Evolutionary conservation across 108 stramenopile species (phyloP).

Genomic region (Cylindrotheca closterium): DNA sequence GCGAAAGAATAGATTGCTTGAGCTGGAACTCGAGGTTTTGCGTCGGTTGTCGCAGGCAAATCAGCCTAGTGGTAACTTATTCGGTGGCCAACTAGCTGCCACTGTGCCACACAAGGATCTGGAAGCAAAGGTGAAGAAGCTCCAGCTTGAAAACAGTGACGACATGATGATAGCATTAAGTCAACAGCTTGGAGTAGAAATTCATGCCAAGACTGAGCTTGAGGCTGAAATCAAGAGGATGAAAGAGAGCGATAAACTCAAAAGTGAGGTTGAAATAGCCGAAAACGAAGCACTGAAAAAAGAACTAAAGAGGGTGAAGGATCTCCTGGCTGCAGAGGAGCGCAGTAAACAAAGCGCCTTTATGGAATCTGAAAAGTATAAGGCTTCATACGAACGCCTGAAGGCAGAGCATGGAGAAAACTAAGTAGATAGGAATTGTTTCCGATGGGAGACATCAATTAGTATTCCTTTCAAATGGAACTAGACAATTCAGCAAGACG

Average conservation of each 20-base stretch:
- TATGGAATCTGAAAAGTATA: conserved; percentile 23
- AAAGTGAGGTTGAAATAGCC: conserved; percentile 33
- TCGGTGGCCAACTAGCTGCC: conserved; percentile 4
- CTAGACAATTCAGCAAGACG: background rate
- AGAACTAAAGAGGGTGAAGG: conserved; percentile 27
- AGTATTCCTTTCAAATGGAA: background rate
- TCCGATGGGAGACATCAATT: background rate
- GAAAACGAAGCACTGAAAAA: conserved; percentile 39
- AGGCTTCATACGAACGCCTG: conserved; percentile 23
- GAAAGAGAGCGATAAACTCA: conserved; percentile 46
- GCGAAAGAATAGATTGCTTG: conserved; percentile 25
- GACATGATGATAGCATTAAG: conserved; percentile 58
- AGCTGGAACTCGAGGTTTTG: conserved; percentile 13
- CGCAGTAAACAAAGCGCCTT: background rate
- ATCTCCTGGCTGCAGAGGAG: conserved; percentile 27
- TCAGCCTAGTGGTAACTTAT: conserved; percentile 19
- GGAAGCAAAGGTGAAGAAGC: conserved; percentile 18
- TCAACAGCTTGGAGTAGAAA: conserved; percentile 68
- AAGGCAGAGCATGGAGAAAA: background rate
- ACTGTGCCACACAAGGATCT: conserved; percentile 9
- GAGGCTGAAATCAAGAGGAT: conserved; percentile 56
- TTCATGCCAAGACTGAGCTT: conserved; percentile 48
- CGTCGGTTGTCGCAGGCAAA: background rate
- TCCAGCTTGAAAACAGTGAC: conserved; percentile 34
- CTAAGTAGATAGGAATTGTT: background rate